Percentiles rank a stretch among this genome's conserved stretches.
phyloP scores from a whole-genome alignment of 2,329 filamentous ascomycete species.

The Simplicillium aogashimaense region DNA sequence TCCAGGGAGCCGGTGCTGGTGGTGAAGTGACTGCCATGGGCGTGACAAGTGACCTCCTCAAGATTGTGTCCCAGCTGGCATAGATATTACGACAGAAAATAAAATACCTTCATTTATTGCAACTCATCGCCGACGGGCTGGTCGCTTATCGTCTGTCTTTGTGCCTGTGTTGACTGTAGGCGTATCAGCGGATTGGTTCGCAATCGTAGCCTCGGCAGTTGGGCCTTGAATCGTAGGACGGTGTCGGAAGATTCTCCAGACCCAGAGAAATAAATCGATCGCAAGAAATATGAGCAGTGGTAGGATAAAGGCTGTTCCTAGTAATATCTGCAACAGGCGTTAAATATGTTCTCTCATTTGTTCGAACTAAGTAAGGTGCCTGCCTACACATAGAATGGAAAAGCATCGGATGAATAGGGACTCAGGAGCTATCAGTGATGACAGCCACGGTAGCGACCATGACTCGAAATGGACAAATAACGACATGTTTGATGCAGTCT shows the following conservation, averaged over 20 bases:
- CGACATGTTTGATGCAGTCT: too few relatives aligned
- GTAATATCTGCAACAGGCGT: conserved; percentile 7
- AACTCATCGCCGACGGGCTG: not conserved
- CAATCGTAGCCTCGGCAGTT: not conserved
- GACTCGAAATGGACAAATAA: too few relatives aligned
- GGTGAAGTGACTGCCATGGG: conserved; percentile 97
- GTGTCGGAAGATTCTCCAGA: conserved; percentile 32
- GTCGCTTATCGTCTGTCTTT: not conserved
- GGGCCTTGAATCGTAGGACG: not conserved
- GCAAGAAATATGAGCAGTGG: conserved; percentile 37
- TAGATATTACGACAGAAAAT: conserved; percentile 12
- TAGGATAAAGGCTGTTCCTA: conserved; percentile 34
- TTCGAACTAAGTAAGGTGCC: too few relatives aligned
- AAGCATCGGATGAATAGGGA: too few relatives aligned
- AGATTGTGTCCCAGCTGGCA: conserved; percentile 66
- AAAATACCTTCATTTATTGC: not conserved
- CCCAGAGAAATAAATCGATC: conserved; percentile 42
- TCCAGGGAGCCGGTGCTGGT: conserved; percentile 90
- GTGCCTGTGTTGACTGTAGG: not conserved
- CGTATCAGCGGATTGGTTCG: not conserved
- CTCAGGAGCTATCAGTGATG: too few relatives aligned
- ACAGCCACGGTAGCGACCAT: too few relatives aligned
- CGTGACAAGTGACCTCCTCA: conserved; percentile 86
- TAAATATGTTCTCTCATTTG: not conserved
- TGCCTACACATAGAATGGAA: too few relatives aligned